Base-by-base conservation (phyloP, 148 eudicot species). In the Amaranthus cruentus region DNA sequence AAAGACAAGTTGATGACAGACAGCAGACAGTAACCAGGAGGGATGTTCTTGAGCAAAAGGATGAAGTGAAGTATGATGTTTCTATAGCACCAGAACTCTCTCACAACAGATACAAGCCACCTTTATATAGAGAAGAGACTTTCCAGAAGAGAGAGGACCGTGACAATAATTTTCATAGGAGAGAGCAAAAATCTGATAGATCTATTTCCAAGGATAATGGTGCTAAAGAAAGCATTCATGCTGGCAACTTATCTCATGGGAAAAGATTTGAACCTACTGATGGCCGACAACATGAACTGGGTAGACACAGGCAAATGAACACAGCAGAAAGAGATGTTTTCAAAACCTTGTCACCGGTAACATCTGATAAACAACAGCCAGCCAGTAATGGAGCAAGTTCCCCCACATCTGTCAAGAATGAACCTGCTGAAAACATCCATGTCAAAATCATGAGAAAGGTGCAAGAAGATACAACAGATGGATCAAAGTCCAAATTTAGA, bases 381-480 rank as follows among this genome's bases (percentile, higher is more conserved):
- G 58, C 62, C 58, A 78, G 49, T 68, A 63, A 75, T 70, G 86
- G 83, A 49, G 74, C 59, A 64, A 69, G 76, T 60, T 81, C 50
- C 71, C 62, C 73, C 42, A 55, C 86, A 5, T 69, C 79, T 43
- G 68, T 68, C 52, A 57, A 66, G 56, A 63, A 76, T 46, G 58
- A 71, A 47, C 68, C 47, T 49, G 58, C 73, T 59, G 79, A 71
- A 81, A 66, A 80, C 54, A 67, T 6, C 69, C 71, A 77, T 71
- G 79, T 60, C 18, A 83, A 52, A 62, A 52, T 81, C 38, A 55
- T 62, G 54, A 76, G 62, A 50, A 82, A 72, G 76, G 74, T 55
- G 76, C 79, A 63, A 63, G 85, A 61, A 77, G 90, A 84, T 72
- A 84, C 69, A 73, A 44, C 81, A 75, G 88, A 82, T 62, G 75